These are phyloP conservation scores for Rhizoctonia solani DNA, from an alignment of 1,284 basidiomycete genomes.

Conservation along the genomic window DNA sequence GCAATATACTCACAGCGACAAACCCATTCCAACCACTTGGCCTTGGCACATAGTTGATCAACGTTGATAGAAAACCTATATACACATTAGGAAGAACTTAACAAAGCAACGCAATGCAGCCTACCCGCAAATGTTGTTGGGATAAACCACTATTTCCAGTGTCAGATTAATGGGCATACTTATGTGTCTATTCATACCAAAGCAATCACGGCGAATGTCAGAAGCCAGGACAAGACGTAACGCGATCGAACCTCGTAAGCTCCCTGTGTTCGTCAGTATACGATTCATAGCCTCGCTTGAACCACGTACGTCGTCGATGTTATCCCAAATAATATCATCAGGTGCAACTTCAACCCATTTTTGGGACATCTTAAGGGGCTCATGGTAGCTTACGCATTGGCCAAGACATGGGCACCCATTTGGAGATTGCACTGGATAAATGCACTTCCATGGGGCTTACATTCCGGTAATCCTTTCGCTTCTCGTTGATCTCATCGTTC, in stretches of 20 bases:
- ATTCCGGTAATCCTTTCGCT: conserved; percentile 42
- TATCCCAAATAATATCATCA: conserved; percentile 89
- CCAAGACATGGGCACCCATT: conserved; percentile 88
- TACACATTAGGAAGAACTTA: not conserved
- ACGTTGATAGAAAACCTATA: conserved; percentile 72
- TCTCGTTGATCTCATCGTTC: conserved; percentile 51
- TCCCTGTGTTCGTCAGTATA: conserved; percentile 10
- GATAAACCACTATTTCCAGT: conserved; percentile 46
- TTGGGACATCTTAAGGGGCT: conserved; percentile 74
- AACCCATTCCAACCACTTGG: conserved; percentile 82
- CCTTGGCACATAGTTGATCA: conserved; percentile 64
- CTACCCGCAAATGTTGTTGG: conserved; percentile 76
- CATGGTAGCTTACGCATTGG: conserved; percentile 74
- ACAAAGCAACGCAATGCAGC: not conserved
- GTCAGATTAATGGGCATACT: not conserved
- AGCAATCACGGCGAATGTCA: conserved; percentile 57
- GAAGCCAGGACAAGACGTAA: conserved; percentile 51
- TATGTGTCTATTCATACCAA: conserved; percentile 57
- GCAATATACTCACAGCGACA: conserved; percentile 59
- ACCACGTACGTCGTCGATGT: conserved; percentile 60
- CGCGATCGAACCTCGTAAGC: conserved; percentile 53
- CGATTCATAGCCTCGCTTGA: not conserved
- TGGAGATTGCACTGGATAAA: conserved; percentile 95
- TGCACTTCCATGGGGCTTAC: conserved; percentile 58
- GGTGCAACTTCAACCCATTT: conserved; percentile 77